Evolutionary conservation across 1,284 basidiomycete genomes (phyloP).

Genomic region (Tilletia indica): DNA sequence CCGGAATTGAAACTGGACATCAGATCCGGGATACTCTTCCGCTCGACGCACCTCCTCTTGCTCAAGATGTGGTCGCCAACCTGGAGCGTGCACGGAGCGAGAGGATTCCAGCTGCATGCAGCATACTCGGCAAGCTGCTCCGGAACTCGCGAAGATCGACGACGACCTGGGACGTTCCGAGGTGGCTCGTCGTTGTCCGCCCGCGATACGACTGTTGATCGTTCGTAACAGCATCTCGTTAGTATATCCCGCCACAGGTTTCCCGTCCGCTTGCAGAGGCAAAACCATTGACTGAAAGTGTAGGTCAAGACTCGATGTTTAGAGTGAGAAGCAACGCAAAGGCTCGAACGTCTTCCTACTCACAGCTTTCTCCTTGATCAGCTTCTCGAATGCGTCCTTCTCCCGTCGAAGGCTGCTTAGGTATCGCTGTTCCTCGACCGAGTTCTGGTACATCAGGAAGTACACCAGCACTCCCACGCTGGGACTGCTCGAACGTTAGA

Average conservation of each 20-base stretch:
- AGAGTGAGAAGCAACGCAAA: slow-evolving; percentile 69
- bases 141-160: slow-evolving; percentile 97
- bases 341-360: slow-evolving; percentile 58
- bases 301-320: too few relatives aligned
- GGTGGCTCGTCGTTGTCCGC: slow-evolving; percentile 70
- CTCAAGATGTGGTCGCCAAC: slow-evolving; percentile 95
- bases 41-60: slow-evolving; percentile 91
- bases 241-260: slow-evolving; percentile 56
- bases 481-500: slow-evolving; percentile 74
- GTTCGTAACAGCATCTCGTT: slow-evolving; percentile 69
- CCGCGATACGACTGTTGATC: slow-evolving; percentile 82
- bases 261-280: slow-evolving; percentile 76
- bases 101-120: slow-evolving; percentile 78
- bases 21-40: slow-evolving; percentile 89
- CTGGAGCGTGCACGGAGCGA: slow-evolving; percentile 85
- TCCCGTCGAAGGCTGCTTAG: slow-evolving; percentile 82
- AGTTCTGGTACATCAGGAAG: slow-evolving; percentile 87
- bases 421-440: slow-evolving; percentile 93
- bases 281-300: slow-evolving; percentile 74
- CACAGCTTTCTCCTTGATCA: slow-evolving; percentile 88
- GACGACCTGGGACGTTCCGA: slow-evolving; percentile 74
- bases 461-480: slow-evolving; percentile 87
- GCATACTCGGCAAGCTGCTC: slow-evolving; percentile 82
- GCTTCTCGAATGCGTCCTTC: slow-evolving; percentile 87
- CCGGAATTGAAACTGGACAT: slow-evolving; percentile 89